These are phyloP conservation scores for Mortierella sp. DNA, from an alignment of 371 early-diverging fungal species.

Conservation along the genomic window DNA sequence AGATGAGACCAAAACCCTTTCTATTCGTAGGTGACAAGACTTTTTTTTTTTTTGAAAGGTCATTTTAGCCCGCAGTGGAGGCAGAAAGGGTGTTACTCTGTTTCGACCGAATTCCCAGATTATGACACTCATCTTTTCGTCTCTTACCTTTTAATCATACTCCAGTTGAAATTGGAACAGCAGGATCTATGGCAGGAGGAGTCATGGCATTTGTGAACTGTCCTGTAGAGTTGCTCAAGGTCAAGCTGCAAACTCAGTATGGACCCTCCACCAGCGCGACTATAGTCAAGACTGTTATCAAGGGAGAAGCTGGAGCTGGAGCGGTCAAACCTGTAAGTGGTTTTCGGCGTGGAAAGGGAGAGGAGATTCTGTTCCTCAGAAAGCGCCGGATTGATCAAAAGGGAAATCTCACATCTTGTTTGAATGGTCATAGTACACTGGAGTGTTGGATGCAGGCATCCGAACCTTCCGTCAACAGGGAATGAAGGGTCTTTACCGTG, in stretches of 20 bases:
- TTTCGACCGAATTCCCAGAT: too few species aligned
- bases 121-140: not conserved
- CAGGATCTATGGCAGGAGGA: slow-evolving; percentile 86
- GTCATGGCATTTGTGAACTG: slow-evolving; percentile 88
- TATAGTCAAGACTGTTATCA: not conserved
- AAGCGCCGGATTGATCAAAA: slow-evolving; percentile 15
- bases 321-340: slow-evolving; percentile 51
- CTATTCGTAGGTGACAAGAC: slow-evolving; percentile 7
- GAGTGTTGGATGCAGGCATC: slow-evolving; percentile 80
- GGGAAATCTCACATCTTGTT: not conserved
- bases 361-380: slow-evolving; percentile 37
- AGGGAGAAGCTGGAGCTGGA: slow-evolving; percentile 11
- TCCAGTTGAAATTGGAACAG: slow-evolving; percentile 70
- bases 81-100: too few species aligned
- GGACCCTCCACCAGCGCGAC: slow-evolving; percentile 45
- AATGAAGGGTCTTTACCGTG: slow-evolving; percentile 80
- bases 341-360: too few species aligned
- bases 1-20: slow-evolving; percentile 41
- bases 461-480: slow-evolving; percentile 78
- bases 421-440: slow-evolving; percentile 63
- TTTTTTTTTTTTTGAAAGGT: not conserved
- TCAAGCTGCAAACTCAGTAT: slow-evolving; percentile 85
- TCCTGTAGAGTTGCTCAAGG: slow-evolving; percentile 88
- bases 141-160: not conserved
- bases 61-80: too few species aligned